Base-by-base conservation (phyloP, 345 rosid species). In the Gossypium arboreum region DNA sequence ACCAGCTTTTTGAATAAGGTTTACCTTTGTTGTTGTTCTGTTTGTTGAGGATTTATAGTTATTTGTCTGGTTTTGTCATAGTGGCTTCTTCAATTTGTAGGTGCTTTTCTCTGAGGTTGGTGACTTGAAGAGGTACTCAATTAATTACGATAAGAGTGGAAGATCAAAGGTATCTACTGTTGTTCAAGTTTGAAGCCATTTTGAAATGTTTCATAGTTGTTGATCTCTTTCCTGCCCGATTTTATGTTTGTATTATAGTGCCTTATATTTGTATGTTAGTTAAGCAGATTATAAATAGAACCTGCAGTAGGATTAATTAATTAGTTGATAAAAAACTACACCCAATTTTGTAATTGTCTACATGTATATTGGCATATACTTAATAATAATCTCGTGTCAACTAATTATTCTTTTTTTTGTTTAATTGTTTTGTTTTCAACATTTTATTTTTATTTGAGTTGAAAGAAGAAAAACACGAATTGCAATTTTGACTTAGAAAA, bases 81-180 rank as follows among this genome's bases (percentile, higher is more conserved):
- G 48, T 8, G 17, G 13, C 2, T 3, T 73, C 57, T 25, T 73
- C 39, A 2, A 51, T 77, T 64, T 77, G 78, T 82, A 90, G 94
- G 77, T 80, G 20, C 82, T 90, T 68, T 90, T 88, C 65, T 83
- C 89, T 52, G 85, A 81, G 74, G 86, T 84, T 60, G 89, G 92
- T 55, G 85, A 82, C 34, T 60, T 90, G 87, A 82, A 83, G 80
- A 79, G 79, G 76, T 78, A 77, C 65, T 66, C 86, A 2, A 70
- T 88, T 77, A 86, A 86, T 75, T 88, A 86, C 71, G 89, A 88
- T 59, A 82, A 65, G 75, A 85, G 85, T 50, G 91, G 94, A 78
- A 88, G 89, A 82, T 83, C 91, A 47, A 90, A 84, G 92, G 91
- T 90, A 84, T 54, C 73, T 77, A 64, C 47, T 67, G 44, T 43